Percentiles rank a stretch among this genome's conserved stretches.
Evolutionary conservation across 345 rosid genomes (phyloP).

Genomic region (Dovyalis caffra): DNA sequence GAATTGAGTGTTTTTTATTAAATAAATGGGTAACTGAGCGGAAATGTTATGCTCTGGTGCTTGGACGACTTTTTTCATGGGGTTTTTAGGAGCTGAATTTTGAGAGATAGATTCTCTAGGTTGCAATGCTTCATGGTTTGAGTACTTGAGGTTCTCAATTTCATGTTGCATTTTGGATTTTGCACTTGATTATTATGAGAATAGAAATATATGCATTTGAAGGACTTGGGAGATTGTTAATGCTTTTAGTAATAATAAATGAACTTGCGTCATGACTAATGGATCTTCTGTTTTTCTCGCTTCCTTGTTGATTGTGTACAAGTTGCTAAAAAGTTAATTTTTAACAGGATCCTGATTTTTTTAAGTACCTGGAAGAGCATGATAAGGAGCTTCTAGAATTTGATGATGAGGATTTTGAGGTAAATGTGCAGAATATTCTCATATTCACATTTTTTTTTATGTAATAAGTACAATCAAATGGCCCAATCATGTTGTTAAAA

Average conservation of each 20-base stretch:
- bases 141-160: not conserved
- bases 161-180: not conserved
- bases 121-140: not conserved
- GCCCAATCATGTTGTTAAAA: not conserved
- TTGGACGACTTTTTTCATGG: not conserved
- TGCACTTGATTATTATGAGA: not conserved
- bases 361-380: constrained; percentile 65
- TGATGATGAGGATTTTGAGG: constrained; percentile 72
- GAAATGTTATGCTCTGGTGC: not conserved
- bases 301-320: not conserved
- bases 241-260: not conserved
- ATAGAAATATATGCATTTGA: not conserved
- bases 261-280: not conserved
- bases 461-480: not conserved
- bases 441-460: not conserved
- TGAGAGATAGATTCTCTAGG: not conserved
- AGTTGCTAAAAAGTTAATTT: not conserved
- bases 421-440: constrained; percentile 27
- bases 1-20: not conserved
- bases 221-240: no score
- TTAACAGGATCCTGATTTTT: constrained; percentile 86
- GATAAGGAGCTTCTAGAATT: constrained; percentile 75
- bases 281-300: not conserved
- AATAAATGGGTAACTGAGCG: not conserved
- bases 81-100: not conserved